These are phyloP conservation scores for Psilocybe cyanescens DNA, from an alignment of 768 basidiomycete genomes.

Conservation along the genomic window DNA sequence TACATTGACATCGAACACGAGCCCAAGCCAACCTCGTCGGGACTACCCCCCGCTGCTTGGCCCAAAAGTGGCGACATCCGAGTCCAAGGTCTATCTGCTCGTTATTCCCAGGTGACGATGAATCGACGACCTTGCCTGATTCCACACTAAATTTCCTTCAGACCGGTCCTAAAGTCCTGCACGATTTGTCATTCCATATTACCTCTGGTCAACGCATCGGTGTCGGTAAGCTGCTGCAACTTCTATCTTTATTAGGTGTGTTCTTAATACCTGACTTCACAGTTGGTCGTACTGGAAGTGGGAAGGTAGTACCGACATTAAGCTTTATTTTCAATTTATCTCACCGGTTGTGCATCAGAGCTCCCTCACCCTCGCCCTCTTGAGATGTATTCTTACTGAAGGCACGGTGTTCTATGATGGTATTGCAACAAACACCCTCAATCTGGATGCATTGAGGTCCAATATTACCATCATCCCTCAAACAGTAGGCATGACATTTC, in stretches of 20 bases:
- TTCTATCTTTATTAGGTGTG: constrained; percentile 47
- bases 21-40: constrained; percentile 35
- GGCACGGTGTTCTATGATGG: constrained; percentile 64
- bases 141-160: constrained; percentile 65
- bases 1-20: constrained; percentile 67
- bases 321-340: neutral
- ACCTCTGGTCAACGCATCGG: constrained; percentile 64
- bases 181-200: constrained; percentile 54
- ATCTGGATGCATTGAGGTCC: constrained; percentile 58
- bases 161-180: constrained; percentile 52
- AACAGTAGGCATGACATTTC: constrained; percentile 29
- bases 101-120: constrained; percentile 41
- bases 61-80: constrained; percentile 55
- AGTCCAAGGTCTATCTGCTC: constrained; percentile 53
- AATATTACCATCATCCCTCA: constrained; percentile 68
- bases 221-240: constrained; percentile 40
- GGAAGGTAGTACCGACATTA: constrained; percentile 34
- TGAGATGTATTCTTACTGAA: constrained; percentile 59
- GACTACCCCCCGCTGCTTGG: constrained; percentile 61
- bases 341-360: constrained; percentile 36
- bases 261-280: constrained; percentile 37
- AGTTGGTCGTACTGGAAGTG: constrained; percentile 51
- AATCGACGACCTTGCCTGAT: constrained; percentile 44
- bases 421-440: constrained; percentile 48
- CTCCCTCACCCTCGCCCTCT: constrained; percentile 50